Evolutionary conservation across 495 filamentous ascomycete genomes (phyloP), one percentile per base, ranked within the genome.

Genomic region (Xylaria palmicola): DNA sequence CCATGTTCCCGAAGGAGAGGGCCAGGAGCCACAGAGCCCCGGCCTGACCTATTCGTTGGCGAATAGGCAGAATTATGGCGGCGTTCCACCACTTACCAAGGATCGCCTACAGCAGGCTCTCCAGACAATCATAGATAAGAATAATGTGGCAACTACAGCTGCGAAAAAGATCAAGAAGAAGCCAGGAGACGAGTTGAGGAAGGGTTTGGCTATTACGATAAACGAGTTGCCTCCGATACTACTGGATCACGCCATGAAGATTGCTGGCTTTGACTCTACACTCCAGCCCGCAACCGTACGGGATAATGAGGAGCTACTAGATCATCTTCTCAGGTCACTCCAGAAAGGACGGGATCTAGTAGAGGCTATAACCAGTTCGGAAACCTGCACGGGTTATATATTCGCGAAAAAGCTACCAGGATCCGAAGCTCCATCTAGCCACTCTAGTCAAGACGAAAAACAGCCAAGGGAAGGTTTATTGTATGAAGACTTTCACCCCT

Each of bases 401-500:
- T 81, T 98, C 55, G 93, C 92, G 2, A 97, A 92, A 72, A 60
- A 49, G 65, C 83, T 56, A 63, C 77, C 66, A 45, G 64, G 57
- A 51, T 7, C 58, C 65, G 53, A 67, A 66, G 79, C 32, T 30
- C 47, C 26, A 56, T 65, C 27, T 22, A 19, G 65, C 47, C 76
- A 79, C 4, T 76, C 75, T 10, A 56, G 65, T 1, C 72, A 72
- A 50, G 62, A 17, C 29, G 62, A 69, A 13, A 67, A 79, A 47
- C 72, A 79, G 43, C 72, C 74, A 8, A 76, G 78, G 56, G 65
- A 78, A 41, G 70, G 72, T 17, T 65, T 94, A 4, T 72, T 96
- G 10, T 98, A 98, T 65, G 90, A 97, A 52, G 94, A 98, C 63
- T 97, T 97, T 68, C 93, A 97, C 68, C 94, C 94, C 0, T 98